Evolutionary conservation across 2,329 filamentous ascomycete genomes (phyloP), one percentile per base, ranked within the genome.

Genomic region (Pleurostoma richardsiae): DNA sequence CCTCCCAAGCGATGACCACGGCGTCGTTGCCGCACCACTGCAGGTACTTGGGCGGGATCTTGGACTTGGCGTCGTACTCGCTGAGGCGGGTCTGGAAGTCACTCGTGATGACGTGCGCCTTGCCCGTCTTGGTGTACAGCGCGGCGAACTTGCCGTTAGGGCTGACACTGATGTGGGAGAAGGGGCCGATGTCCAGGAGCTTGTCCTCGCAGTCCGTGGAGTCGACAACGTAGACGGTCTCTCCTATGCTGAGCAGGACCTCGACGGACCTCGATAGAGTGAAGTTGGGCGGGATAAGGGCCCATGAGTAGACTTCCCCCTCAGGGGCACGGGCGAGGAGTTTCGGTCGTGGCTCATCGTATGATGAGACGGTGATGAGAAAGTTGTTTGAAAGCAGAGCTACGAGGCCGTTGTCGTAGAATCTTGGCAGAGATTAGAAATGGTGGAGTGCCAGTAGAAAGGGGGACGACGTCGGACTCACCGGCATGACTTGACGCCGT

Each of bases 11-110:
- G 57, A 99, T 82, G 29, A 96, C 82, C 4, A 94, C 87, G 10
- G 91, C 90, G 65, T 97, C 92, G 58, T 94, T 92, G 4, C 94
- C 94, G 64, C 94, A 99, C 94, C 94, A 99, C 58, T 94, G 86
- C 51, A 99, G 78, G 53, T 94, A 89, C 57, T 89, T 86, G 4
- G 94, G 94, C 2, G 85, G 77, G 4, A 90, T 95, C 63, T 86
- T 86, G 7, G 89, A 91, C 55, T 85, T 85, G 1, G 91, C 92
- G 59, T 96, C 84, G 61, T 97, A 92, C 67, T 97, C 91, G 61
- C 90, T 92, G 52, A 96, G 74, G 48, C 91, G 85, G 59, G 87
- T 90, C 62, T 96, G 90, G 63, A 97, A 97, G 64, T 99, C 92
- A 59, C 90, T 92, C 42, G 89, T 94, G 44, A 97, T 90, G 29